Evolutionary conservation across 441 rosid genomes (phyloP).

Genomic region (Populus tomentosa): DNA sequence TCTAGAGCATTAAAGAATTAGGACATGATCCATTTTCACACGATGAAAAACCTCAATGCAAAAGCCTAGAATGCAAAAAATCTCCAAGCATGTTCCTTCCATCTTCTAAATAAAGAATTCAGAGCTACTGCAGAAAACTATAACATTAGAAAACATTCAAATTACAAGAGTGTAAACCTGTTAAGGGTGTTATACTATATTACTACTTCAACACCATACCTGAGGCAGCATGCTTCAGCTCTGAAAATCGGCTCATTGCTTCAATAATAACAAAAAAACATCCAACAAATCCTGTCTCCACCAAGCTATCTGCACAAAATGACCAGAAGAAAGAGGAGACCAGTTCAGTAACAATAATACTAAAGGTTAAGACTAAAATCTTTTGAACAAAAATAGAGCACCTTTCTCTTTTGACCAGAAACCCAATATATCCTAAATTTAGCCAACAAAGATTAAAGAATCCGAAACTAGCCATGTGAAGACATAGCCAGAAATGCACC

Average conservation of each 20-base stretch:
- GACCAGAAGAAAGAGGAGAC: background rate
- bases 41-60: background rate
- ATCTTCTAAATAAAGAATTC: background rate
- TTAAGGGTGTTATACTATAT: background rate
- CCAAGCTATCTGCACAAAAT: slow-evolving; percentile 9
- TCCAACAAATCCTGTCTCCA: slow-evolving; percentile 22
- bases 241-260: slow-evolving; percentile 31
- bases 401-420: background rate
- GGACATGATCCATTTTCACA: background rate
- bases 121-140: background rate
- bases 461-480: background rate
- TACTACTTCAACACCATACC: slow-evolving; percentile 22
- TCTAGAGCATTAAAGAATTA: background rate
- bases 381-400: too few relatives aligned
- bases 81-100: background rate
- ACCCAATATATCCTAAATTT: background rate
- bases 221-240: slow-evolving; percentile 21
- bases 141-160: background rate
- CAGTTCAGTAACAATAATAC: background rate
- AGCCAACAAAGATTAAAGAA: background rate
- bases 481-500: background rate
- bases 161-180: too few relatives aligned
- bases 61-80: background rate
- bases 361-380: background rate
- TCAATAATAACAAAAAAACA: slow-evolving; percentile 22